A percentile compares a stretch with the other conserved stretches of the same genome.
Conservation (phyloP, 1,139 yeast genomes). For the Zhuliangozyma blackwelliae region DNA sequence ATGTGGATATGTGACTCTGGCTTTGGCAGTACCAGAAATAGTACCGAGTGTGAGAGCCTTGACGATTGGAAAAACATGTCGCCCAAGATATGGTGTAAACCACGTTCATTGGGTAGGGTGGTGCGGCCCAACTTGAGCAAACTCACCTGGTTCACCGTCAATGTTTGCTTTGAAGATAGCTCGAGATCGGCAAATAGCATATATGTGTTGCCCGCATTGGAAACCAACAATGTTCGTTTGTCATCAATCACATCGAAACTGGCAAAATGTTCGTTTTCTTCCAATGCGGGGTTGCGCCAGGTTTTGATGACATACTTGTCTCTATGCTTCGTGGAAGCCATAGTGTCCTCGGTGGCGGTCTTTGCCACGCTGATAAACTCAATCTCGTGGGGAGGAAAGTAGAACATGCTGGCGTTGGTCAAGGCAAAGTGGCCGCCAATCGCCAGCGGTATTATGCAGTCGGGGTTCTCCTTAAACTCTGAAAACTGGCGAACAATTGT, state of each 20-base stretch:
- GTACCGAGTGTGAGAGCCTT: conserved; percentile 26
- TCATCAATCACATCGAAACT: conserved; percentile 21
- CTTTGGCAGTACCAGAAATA: conserved; percentile 25
- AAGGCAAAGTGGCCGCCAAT: conserved; percentile 31
- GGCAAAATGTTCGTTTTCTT: conserved; percentile 1
- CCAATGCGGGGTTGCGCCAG: neutral
- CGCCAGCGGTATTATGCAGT: conserved; percentile 20
- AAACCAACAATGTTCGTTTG: conserved; percentile 23
- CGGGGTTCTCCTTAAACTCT: conserved; percentile 34
- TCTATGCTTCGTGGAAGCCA: neutral
- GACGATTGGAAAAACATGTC: conserved; percentile 33
- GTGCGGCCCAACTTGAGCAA: conserved; percentile 28
- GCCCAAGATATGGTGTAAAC: conserved; percentile 25
- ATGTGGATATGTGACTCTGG: conserved; percentile 20
- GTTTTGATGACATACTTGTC: conserved; percentile 4
- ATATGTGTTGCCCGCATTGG: conserved; percentile 29
- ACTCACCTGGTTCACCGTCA: conserved; percentile 17
- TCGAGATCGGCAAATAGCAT: conserved; percentile 21
- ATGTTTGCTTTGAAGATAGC: conserved; percentile 1
- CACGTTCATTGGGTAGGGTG: conserved; percentile 22
- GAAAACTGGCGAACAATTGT: conserved; percentile 23
- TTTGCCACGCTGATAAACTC: conserved; percentile 12
- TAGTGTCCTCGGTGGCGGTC: conserved; percentile 2
- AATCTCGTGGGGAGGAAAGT: conserved; percentile 22
- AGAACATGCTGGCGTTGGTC: conserved; percentile 26